Evolutionary conservation across 2,329 filamentous ascomycete genomes (phyloP).

Genomic region (Blastomyces silverae): DNA sequence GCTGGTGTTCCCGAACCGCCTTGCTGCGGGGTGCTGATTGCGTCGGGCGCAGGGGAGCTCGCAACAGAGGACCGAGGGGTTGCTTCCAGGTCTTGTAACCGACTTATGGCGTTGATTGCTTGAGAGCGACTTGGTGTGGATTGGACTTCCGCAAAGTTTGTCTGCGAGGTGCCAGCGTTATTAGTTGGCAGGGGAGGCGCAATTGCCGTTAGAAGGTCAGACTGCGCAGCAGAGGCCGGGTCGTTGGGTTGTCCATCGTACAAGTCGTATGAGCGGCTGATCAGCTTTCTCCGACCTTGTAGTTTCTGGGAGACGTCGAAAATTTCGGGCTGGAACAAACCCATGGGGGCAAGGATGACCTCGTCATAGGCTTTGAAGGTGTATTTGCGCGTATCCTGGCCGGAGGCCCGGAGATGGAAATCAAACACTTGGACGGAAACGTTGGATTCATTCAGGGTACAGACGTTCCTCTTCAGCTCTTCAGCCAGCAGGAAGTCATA

Average conservation of each 20-base stretch:
- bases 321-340: slow-evolving; percentile 81
- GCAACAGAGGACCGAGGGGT: slow-evolving; percentile 82
- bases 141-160: slow-evolving; percentile 29
- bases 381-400: slow-evolving; percentile 86
- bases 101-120: slow-evolving; percentile 62
- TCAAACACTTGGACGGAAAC: slow-evolving; percentile 83
- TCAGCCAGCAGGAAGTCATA: slow-evolving; percentile 93
- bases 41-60: slow-evolving; percentile 76
- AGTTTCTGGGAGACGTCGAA: slow-evolving; percentile 82
- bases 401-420: slow-evolving; percentile 82
- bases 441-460: slow-evolving; percentile 82
- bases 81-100: slow-evolving; percentile 60
- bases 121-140: slow-evolving; percentile 49
- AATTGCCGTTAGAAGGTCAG: slow-evolving; percentile 54
- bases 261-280: slow-evolving; percentile 83
- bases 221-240: slow-evolving; percentile 75
- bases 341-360: slow-evolving; percentile 83
- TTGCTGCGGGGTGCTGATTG: slow-evolving; percentile 59
- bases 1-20: slow-evolving; percentile 40
- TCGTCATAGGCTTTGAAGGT: slow-evolving; percentile 97
- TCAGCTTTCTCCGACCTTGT: slow-evolving; percentile 66
- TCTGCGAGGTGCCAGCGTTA: slow-evolving; percentile 36
- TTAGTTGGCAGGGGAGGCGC: slow-evolving; percentile 34
- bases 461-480: slow-evolving; percentile 89
- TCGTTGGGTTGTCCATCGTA: slow-evolving; percentile 93